These are phyloP conservation scores for Botrytis aclada DNA, from an alignment of 2,329 filamentous ascomycete species.

Conservation along the genomic window DNA sequence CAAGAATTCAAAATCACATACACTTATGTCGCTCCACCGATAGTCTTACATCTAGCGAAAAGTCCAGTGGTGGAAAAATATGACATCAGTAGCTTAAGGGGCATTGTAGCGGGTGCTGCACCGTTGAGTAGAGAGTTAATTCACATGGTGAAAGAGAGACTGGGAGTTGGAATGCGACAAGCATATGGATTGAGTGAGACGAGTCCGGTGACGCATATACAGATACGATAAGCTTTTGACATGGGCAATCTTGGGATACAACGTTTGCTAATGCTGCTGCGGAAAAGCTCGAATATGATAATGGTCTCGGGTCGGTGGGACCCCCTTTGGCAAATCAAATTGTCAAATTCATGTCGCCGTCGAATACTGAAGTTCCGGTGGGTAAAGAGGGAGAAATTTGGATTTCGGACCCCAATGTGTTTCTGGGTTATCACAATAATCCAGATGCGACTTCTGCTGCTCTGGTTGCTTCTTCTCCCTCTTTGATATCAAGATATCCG, in stretches of 20 bases:
- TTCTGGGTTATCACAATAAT: conserved; percentile 56
- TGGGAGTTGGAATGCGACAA: conserved; percentile 69
- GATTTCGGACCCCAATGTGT: conserved; percentile 60
- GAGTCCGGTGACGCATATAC: conserved; percentile 70
- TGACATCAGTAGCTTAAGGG: conserved; percentile 50
- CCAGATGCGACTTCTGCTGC: conserved; percentile 60
- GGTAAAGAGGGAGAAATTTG: conserved; percentile 67
- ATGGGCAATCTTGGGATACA: neutral
- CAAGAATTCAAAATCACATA: conserved; percentile 52
- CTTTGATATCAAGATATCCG: conserved; percentile 46
- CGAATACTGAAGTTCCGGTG: conserved; percentile 34
- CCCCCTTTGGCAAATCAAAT: conserved; percentile 19
- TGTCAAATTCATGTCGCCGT: conserved; percentile 15
- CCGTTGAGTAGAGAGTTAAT: conserved; percentile 64
- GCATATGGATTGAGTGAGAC: conserved; percentile 87
- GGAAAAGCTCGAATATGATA: conserved; percentile 14
- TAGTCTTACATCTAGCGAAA: conserved; percentile 58
- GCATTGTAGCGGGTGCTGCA: conserved; percentile 52
- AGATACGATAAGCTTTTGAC: neutral
- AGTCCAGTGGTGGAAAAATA: conserved; percentile 49
- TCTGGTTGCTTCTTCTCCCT: conserved; percentile 55
- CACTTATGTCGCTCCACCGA: conserved; percentile 54
- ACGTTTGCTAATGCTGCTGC: neutral
- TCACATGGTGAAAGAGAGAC: conserved; percentile 65
- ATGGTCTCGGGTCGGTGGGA: conserved; percentile 19